phyloP scores from a whole-genome alignment of 164 flowering plant genomes.

The Aristolochia contorta region DNA sequence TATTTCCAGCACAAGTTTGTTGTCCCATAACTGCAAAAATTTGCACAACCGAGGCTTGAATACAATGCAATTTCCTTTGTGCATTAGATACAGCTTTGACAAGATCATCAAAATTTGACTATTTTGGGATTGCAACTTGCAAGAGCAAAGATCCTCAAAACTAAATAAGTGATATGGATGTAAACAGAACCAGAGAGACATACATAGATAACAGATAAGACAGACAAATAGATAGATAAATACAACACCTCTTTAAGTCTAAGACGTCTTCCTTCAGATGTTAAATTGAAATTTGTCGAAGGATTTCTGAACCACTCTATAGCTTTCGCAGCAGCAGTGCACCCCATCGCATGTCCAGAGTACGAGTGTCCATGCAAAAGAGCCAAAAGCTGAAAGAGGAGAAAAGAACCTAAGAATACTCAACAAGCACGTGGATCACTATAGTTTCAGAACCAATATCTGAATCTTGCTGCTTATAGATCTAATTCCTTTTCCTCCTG shows the following conservation, averaged over 20 bases:
- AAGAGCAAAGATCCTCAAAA: no score
- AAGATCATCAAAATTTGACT: no score
- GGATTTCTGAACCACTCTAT: slow-evolving; percentile 86
- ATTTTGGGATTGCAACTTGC: no score
- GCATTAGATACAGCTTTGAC: neutral
- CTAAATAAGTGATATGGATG: no score
- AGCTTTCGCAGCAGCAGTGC: slow-evolving; percentile 76
- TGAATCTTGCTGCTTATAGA: no score
- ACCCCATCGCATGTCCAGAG: slow-evolving; percentile 96
- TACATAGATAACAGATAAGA: neutral
- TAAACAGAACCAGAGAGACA: no score
- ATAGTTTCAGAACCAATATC: no score
- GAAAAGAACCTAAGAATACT: neutral
- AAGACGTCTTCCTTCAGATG: slow-evolving; percentile 31
- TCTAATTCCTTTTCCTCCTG: neutral
- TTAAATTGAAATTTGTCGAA: slow-evolving; percentile 49
- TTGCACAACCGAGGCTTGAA: neutral
- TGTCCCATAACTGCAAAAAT: slow-evolving; percentile 82
- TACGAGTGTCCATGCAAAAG: slow-evolving; percentile 97
- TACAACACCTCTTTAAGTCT: slow-evolving; percentile 63
- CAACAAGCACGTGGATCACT: no score
- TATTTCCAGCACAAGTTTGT: slow-evolving; percentile 50
- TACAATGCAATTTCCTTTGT: neutral
- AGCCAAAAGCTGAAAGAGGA: slow-evolving; percentile 55
- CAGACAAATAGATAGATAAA: slow-evolving; percentile 1